Percentiles rank a stretch among this genome's conserved stretches.
phyloP scores from a whole-genome alignment of 179 eudicot genomes.

The Vitellaria paradoxa region DNA sequence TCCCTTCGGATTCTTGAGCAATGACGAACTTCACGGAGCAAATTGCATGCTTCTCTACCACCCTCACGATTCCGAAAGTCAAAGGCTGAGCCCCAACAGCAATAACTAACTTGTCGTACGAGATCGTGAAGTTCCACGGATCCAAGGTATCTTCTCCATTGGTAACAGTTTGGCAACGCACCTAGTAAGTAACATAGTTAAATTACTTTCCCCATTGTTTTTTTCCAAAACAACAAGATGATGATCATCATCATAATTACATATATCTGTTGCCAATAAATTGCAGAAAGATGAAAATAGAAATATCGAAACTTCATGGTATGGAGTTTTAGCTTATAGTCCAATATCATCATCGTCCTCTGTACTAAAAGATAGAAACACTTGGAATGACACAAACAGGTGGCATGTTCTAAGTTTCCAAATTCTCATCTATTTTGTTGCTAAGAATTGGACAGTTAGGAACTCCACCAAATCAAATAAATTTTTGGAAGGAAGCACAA shows the following conservation, averaged over 20 bases:
- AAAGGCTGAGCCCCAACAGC: slow-evolving; percentile 91
- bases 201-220: no score
- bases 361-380: not conserved
- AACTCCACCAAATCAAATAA: not conserved
- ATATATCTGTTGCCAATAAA: no score
- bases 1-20: slow-evolving; percentile 92
- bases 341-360: not conserved
- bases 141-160: slow-evolving; percentile 54
- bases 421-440: not conserved
- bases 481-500: not conserved
- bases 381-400: no score
- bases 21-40: slow-evolving; percentile 96
- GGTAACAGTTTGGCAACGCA: slow-evolving; percentile 73
- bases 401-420: no score
- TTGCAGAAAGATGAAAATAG: no score
- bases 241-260: no score
- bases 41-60: slow-evolving; percentile 77
- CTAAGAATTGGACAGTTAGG: not conserved
- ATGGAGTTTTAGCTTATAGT: no score
- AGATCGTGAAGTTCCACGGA: slow-evolving; percentile 73
- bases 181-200: no score
- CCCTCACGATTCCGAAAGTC: slow-evolving; percentile 94
- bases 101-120: slow-evolving; percentile 87
- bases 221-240: no score
- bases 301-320: no score